Percentiles rank a stretch among this genome's conserved stretches.
Evolutionary conservation across 345 rosid genomes (phyloP).

Genomic region (Gossypium longicalyx): DNA sequence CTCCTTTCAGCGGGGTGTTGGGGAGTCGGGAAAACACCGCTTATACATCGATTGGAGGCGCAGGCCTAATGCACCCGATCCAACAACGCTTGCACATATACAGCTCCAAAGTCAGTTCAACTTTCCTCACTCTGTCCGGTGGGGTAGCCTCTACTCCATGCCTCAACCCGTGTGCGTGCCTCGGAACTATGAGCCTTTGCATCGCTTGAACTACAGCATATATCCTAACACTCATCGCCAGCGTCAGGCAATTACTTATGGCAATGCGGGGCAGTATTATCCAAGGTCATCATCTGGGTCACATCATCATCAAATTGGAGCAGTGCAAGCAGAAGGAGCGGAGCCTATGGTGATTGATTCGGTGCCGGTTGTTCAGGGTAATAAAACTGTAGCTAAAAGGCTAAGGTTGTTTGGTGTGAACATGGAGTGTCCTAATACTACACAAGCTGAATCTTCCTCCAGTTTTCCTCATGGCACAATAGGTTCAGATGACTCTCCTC

Average conservation of each 20-base stretch:
- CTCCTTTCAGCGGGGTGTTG: conserved; percentile 72
- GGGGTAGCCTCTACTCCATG: conserved; percentile 54
- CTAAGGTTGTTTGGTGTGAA: conserved; percentile 66
- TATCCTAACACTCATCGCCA: conserved; percentile 29
- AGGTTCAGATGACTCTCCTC: conserved; percentile 34
- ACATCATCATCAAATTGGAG: conserved; percentile 24
- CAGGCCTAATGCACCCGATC: conserved; percentile 47
- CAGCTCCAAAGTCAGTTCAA: conserved; percentile 41
- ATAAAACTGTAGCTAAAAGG: conserved; percentile 33
- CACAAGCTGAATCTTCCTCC: conserved; percentile 32
- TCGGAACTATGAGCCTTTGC: conserved; percentile 30
- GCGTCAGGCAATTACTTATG: conserved; percentile 28
- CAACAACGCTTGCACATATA: conserved; percentile 33
- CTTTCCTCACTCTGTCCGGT: conserved; percentile 40
- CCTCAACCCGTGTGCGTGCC: conserved; percentile 36
- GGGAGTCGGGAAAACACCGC: conserved; percentile 52
- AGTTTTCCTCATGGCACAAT: conserved; percentile 29
- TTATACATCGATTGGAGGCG: conserved; percentile 86
- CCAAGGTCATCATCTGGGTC: conserved; percentile 36
- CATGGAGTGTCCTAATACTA: conserved; percentile 50
- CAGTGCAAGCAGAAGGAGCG: conserved; percentile 25
- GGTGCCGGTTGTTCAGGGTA: conserved; percentile 37
- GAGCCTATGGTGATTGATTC: conserved; percentile 51
- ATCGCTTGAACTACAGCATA: conserved; percentile 31
- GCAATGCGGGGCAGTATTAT: conserved; percentile 37